Base-by-base conservation (phyloP, 108 stramenopile species). In the Cyclotella sp. region DNA sequence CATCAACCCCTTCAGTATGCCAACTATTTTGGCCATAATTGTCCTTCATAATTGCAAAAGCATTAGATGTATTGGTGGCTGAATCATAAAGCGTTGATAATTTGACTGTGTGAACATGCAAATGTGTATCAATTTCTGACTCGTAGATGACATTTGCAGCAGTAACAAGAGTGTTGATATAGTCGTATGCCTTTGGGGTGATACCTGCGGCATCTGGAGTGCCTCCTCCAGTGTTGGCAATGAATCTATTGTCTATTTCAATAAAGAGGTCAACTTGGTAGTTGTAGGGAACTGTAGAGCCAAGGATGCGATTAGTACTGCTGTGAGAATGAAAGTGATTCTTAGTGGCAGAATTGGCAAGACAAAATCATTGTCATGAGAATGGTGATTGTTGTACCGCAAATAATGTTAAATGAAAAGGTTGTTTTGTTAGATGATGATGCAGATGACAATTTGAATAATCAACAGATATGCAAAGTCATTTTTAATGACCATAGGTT, bases 81-180 rank as follows among this genome's bases (percentile, higher is more conserved):
- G 39, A 26, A 53, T 69, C 59, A n/a, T 80, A 75, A 0, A 30
- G 6, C 19, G 61, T 66, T 0, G 44, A 58, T 66, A 42, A 11
- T 55, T 55, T 55, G 69, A 70, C 57, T 4, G 69, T 58, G 24
- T 58, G 4, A 13, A 83, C 82, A 19, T 78, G 53, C 14, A 83
- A 52, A 58, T 78, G 82, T 7, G 82, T 78, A 2, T 73, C 66
- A 21, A 78, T 67, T 44, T 82, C 81, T 2, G 55, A 19, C 66
- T 82, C 76, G 26, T 77, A 77, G 47, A 82, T 82, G 28, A 58
- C 64, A 59, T 59, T 75, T 16, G 81, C 70, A 19, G 71, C 71
- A 44, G 76, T 63, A 1, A 82, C 59, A 24, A 82, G 61, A 7
- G 58, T 13, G 34, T 82, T 75, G 53, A 82, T 67, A 53, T 82